Conservation (phyloP, 805 yeast genomes). For the Hanseniaspora singularis region DNA sequence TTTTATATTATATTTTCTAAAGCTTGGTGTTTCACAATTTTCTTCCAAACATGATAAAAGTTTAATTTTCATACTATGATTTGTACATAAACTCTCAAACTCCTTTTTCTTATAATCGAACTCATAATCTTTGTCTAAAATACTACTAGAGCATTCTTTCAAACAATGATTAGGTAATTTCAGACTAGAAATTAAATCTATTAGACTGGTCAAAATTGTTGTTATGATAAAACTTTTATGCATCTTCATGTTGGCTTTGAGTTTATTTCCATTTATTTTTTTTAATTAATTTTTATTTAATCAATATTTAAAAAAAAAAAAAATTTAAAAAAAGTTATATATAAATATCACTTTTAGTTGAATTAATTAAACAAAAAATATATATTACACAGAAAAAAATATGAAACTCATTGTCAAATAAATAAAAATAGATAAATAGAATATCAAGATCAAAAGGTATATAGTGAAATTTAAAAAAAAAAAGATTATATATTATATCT, state of each 20-base stretch:
- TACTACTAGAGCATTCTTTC: not conserved
- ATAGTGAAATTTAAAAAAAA: too few relatives aligned
- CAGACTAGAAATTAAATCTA: not conserved
- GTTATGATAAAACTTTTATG: not conserved
- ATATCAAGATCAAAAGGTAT: too few relatives aligned
- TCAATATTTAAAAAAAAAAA: too few relatives aligned
- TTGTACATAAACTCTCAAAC: not conserved
- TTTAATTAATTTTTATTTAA: too few relatives aligned
- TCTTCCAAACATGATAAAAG: conserved; percentile 5
- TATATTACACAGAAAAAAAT: too few relatives aligned
- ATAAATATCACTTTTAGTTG: too few relatives aligned
- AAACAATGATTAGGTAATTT: conserved; percentile 11
- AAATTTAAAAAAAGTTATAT: too few relatives aligned
- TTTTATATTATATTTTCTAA: not conserved
- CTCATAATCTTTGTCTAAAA: not conserved
- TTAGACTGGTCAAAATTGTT: not conserved
- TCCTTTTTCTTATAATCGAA: not conserved
- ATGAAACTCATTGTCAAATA: too few relatives aligned
- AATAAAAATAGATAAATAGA: too few relatives aligned
- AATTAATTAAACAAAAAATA: too few relatives aligned
- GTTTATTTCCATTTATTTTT: too few relatives aligned
- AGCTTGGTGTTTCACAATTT: conserved; percentile 11
- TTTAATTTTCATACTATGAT: not conserved
- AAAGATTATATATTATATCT: too few relatives aligned
- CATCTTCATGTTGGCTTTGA: not conserved